A percentile compares a stretch with the other conserved stretches of the same genome.
These are phyloP conservation scores for Yarrowia hollandica DNA, from an alignment of 805 yeast species.

Conservation along the genomic window DNA sequence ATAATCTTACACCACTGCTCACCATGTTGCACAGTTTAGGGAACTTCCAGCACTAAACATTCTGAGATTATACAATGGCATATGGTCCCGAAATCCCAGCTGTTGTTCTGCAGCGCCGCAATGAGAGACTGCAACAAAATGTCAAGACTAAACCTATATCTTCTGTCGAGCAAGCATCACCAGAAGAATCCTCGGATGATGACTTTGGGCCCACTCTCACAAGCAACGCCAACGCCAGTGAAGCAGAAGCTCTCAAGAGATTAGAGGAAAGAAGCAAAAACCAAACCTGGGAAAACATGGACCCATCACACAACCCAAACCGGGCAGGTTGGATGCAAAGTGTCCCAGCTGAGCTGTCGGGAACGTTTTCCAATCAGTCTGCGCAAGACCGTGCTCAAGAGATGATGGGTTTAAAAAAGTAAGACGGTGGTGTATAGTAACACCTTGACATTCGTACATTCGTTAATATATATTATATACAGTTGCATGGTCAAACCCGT, in stretches of 20 bases:
- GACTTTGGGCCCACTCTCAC: background rate
- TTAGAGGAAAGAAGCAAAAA: background rate
- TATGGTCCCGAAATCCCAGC: background rate
- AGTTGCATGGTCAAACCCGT: conserved; percentile 50
- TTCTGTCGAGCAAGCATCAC: too few species aligned
- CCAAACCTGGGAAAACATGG: conserved; percentile 5
- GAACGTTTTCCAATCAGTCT: background rate
- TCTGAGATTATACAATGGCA: background rate
- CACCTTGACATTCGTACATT: background rate
- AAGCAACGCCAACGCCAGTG: background rate
- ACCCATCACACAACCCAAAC: conserved; percentile 1
- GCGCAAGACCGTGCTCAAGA: conserved; percentile 6
- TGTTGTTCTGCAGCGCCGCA: background rate
- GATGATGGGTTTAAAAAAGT: conserved; percentile 5
- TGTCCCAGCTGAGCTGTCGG: background rate
- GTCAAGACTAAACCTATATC: too few species aligned
- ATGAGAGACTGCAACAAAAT: background rate
- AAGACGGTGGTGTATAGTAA: too few species aligned
- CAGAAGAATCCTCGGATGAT: background rate
- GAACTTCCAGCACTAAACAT: too few species aligned
- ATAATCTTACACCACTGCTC: too few species aligned
- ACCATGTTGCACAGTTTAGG: too few species aligned
- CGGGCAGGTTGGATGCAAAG: conserved; percentile 19
- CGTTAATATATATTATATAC: conserved; percentile 8
- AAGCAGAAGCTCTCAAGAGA: conserved; percentile 11